Evolutionary conservation across 2,329 filamentous ascomycete species (phyloP).

Genomic region (Phialophora expanda): DNA sequence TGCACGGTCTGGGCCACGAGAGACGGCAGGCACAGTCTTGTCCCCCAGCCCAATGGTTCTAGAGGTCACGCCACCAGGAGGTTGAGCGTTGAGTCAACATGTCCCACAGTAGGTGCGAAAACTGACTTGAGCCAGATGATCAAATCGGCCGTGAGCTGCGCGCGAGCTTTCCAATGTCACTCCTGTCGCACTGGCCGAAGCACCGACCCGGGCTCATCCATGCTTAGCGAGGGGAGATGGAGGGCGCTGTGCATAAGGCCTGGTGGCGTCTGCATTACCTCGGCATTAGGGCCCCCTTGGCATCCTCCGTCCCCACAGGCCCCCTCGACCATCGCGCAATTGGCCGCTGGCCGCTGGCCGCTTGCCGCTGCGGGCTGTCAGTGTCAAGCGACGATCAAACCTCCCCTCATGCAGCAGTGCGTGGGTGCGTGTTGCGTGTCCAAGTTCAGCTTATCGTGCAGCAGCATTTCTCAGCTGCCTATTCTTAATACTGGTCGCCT

Average conservation of each 20-base stretch:
- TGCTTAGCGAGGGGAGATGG: slow-evolving; percentile 18
- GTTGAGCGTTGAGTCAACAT: slow-evolving; percentile 1
- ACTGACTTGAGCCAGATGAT: slow-evolving; percentile 11
- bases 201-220: slow-evolving; percentile 15
- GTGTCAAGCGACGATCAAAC: neutral
- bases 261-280: slow-evolving; percentile 23
- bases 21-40: neutral
- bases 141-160: slow-evolving; percentile 4
- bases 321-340: slow-evolving; percentile 15
- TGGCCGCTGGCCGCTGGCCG: neutral
- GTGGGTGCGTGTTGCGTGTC: slow-evolving; percentile 11
- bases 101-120: neutral
- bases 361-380: neutral
- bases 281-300: slow-evolving; percentile 15
- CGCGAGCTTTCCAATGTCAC: slow-evolving; percentile 4
- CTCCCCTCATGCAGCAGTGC: neutral
- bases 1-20: neutral
- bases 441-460: slow-evolving; percentile 22
- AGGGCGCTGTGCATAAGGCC: slow-evolving; percentile 8
- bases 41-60: neutral
- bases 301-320: slow-evolving; percentile 24
- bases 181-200: slow-evolving; percentile 17
- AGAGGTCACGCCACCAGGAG: neutral
- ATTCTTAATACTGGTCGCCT: slow-evolving; percentile 11
- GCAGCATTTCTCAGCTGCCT: slow-evolving; percentile 18